Evolutionary conservation across 345 rosid genomes (phyloP).

Genomic region (Salix caprea): DNA sequence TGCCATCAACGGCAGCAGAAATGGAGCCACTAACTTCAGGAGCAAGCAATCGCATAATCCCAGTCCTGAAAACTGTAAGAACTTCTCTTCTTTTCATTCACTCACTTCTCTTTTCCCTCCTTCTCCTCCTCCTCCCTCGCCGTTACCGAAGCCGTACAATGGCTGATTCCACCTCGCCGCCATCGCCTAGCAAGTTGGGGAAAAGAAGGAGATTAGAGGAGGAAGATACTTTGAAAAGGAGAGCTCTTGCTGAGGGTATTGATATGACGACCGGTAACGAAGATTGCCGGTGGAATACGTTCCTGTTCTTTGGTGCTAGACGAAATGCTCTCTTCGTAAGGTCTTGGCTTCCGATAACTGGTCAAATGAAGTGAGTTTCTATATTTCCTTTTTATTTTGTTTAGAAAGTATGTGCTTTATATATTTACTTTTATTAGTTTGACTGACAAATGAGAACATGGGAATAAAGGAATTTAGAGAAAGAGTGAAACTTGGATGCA

Average conservation of each 20-base stretch:
- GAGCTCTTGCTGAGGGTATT: conserved; percentile 71
- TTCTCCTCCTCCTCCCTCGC: conserved; percentile 63
- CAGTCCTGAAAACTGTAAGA: conserved; percentile 52
- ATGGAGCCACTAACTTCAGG: conserved; percentile 91
- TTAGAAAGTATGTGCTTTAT: neutral
- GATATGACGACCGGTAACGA: conserved; percentile 48
- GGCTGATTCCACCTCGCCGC: conserved; percentile 11
- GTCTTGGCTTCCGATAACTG: conserved; percentile 76
- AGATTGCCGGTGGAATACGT: conserved; percentile 48
- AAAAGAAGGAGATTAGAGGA: conserved; percentile 58
- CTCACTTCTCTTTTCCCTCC: conserved; percentile 45
- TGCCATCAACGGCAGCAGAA: conserved; percentile 62
- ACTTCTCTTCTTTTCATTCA: conserved; percentile 44
- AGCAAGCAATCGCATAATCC: conserved; percentile 93
- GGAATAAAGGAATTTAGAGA: neutral
- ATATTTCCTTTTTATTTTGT: neutral
- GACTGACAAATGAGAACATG: neutral
- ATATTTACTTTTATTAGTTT: neutral
- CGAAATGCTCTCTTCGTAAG: conserved; percentile 76
- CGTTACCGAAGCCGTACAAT: conserved; percentile 33
- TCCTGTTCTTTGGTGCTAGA: conserved; percentile 55
- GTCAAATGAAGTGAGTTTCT: conserved; percentile 49
- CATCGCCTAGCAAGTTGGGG: conserved; percentile 32
- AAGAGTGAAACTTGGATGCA: neutral
- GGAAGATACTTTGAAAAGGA: conserved; percentile 78